Evolutionary conservation across 176 grass and related monocot species (phyloP), one percentile per base, ranked within the genome.

Genomic region (Carex littledalei): DNA sequence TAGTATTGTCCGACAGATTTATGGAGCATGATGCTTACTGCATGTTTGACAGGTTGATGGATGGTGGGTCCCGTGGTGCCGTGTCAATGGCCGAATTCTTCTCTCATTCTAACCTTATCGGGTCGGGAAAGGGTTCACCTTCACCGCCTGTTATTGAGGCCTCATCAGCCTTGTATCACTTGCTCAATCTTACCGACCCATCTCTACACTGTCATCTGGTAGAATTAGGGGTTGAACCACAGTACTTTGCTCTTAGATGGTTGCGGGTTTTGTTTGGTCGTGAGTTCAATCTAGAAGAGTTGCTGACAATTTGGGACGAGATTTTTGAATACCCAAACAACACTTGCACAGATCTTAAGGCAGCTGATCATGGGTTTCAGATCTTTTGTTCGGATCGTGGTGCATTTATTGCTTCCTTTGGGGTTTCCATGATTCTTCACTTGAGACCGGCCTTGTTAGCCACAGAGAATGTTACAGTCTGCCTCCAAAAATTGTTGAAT

Each of bases 11-110:
- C 63, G 93, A 99, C 65, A 94, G 91, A 71, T 99, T 99, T 71
- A 94, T 96, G 90, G 97, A 99, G 83, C 97, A 99, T 89, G 97
- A 99, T 92, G 93, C 93, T 47, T 99, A 99, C 86, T 94, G 86
- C 32, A 91, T 95, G 82, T 99, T 99, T 55, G 93, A 92, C 86
- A 90, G 90, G 82, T 91, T 95, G 83, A 94, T 99, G 97, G 88
- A 91, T 45, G 97, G 93, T 66, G 91, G 53, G 47, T 58, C 79
- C 45, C 66, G 84, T 0, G 90, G 90, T 81, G 90, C 92, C 67
- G 87, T 96, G 66, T 86, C 81, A 4, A 92, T 99, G 90, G 89
- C 97, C 5, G 90, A 92, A 64, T 99, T 95, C 81, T 99, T 94
- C 87, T 99, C 73, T 0, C 71, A 84, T 50, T 92, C 86, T 45